phyloP scores from a whole-genome alignment of 768 basidiomycete genomes.

The Flagelloscypha sp. region DNA sequence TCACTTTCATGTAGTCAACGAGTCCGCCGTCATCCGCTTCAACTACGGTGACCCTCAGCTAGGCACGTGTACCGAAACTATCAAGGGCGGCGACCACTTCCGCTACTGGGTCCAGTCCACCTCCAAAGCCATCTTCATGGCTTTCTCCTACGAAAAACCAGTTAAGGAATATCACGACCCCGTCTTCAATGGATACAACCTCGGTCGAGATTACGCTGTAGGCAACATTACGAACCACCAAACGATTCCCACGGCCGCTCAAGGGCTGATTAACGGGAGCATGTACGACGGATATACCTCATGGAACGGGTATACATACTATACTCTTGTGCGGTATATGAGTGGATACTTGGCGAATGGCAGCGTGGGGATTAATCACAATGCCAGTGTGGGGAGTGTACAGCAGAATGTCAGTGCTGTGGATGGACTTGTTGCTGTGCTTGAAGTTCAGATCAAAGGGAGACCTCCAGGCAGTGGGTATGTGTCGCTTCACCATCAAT shows the following conservation, averaged over 20 bases:
- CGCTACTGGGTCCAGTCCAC: slow-evolving; percentile 87
- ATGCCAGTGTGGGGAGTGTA: slow-evolving; percentile 40
- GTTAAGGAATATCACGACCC: slow-evolving; percentile 64
- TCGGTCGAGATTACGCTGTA: slow-evolving; percentile 78
- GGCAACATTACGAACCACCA: slow-evolving; percentile 65
- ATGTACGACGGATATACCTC: slow-evolving; percentile 59
- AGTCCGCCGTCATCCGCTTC: slow-evolving; percentile 79
- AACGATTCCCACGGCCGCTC: slow-evolving; percentile 31
- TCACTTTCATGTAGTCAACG: slow-evolving; percentile 44
- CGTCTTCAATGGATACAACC: slow-evolving; percentile 70
- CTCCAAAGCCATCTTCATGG: slow-evolving; percentile 57
- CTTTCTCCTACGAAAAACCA: slow-evolving; percentile 64
- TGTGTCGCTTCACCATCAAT: slow-evolving; percentile 8
- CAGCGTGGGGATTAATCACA: slow-evolving; percentile 65
- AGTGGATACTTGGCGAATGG: slow-evolving; percentile 65
- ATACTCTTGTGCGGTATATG: slow-evolving; percentile 59
- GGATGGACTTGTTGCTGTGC: slow-evolving; percentile 77
- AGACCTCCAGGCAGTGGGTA: slow-evolving; percentile 21
- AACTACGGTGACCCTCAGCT: slow-evolving; percentile 73
- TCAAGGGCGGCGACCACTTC: slow-evolving; percentile 82
- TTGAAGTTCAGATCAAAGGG: slow-evolving; percentile 59
- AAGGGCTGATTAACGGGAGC: slow-evolving; percentile 53
- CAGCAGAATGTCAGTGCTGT: slow-evolving; percentile 45
- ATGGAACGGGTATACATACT: slow-evolving; percentile 62
- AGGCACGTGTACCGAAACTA: slow-evolving; percentile 82